Base-by-base conservation (phyloP, 2,329 filamentous ascomycete species). In the Epichloe aotearoae region DNA sequence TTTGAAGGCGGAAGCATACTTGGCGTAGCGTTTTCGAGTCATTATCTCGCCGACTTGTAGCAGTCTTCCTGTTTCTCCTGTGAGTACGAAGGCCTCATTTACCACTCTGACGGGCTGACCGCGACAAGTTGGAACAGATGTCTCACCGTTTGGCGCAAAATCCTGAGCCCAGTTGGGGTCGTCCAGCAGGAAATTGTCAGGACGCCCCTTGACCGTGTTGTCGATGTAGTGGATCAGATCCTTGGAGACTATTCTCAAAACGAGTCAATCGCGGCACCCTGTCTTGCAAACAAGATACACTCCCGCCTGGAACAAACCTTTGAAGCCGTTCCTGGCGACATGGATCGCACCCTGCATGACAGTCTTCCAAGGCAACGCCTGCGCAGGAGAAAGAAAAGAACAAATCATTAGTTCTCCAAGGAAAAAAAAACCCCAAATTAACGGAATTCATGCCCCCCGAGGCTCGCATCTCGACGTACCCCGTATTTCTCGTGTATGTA, bases 111-210 rank as follows among this genome's bases (percentile, higher is more conserved):
- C 19, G 4, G 15, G 30, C 26, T 34, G 20, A 45, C 14, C 2
- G 3, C 5, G 30, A 36, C 15, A 34, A 20, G 17, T 34, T 11
- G 20, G 5, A n/a, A 23, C 5, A 23, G 10, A 12, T n/a, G 19
- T 46, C 55, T 17, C 51, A 71, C 73, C 91, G 53, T 90, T 82
- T 0, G 88, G 88, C 2, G 88, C 89, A 69, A 96, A 96, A 62
- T 96, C 91, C 46, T 86, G 65, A 0, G 90, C 88, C 84, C 88
- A 97, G 3, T 80, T 78, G 0, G 84, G 82, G 51, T 96, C 81
- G 3, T 85, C 73, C 0, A 82, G 70, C 0, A 96, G 69, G 59
- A 95, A 95, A 57, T 88, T 71, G 7, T 19, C 46, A 3, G 53
- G 37, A 12, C 47, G 43, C 4, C 53, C 50, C 6, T 56, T 48